phyloP scores from a whole-genome alignment of 306 rosid genomes.

The Medicago lupulina region DNA sequence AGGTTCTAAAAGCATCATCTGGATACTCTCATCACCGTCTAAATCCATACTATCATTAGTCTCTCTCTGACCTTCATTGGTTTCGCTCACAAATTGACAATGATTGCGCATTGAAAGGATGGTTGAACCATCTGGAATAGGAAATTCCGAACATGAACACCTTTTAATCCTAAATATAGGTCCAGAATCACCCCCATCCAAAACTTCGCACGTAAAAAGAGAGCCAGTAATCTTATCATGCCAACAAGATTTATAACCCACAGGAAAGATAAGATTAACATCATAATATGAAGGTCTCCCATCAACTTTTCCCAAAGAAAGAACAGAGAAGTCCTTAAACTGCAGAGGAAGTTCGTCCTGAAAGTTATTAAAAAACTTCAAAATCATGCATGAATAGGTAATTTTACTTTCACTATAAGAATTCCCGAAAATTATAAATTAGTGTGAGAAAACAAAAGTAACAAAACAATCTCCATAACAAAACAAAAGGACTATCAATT shows the following conservation, averaged over 20 bases:
- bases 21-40: constrained; percentile 61
- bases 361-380: constrained; percentile 46
- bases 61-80: constrained; percentile 51
- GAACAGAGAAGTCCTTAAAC: constrained; percentile 87
- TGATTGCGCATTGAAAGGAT: constrained; percentile 53
- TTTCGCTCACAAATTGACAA: constrained; percentile 51
- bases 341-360: constrained; percentile 93
- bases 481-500: constrained; percentile 37
- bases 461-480: constrained; percentile 25
- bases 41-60: constrained; percentile 45
- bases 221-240: constrained; percentile 94
- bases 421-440: constrained; percentile 5
- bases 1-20: constrained; percentile 72
- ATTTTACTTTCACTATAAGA: constrained; percentile 34
- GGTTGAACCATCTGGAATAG: constrained; percentile 70
- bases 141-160: constrained; percentile 68
- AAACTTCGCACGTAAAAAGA: constrained; percentile 75
- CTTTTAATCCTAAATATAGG: constrained; percentile 83
- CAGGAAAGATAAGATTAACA: constrained; percentile 67
- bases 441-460: background rate
- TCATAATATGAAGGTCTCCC: constrained; percentile 74
- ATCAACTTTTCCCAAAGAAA: constrained; percentile 88
- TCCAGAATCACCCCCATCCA: constrained; percentile 92
- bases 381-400: constrained; percentile 45
- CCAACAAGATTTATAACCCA: constrained; percentile 92